Base-by-base conservation (phyloP, 495 filamentous ascomycete genomes). In the Neurospora sp. region DNA sequence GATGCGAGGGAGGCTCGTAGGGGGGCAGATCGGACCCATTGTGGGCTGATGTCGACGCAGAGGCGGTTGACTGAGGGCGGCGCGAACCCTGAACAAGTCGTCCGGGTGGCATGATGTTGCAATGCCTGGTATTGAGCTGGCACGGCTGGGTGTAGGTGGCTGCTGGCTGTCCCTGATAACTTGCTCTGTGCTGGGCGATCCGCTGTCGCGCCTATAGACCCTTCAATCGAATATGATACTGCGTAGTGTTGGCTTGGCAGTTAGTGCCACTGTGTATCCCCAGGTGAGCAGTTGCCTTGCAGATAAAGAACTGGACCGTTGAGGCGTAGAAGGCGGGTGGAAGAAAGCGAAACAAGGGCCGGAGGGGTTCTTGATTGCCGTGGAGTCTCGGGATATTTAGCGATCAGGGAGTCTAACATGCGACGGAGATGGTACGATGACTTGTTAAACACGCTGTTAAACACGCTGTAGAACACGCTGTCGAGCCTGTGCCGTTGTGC, bases 1-100 rank as follows among this genome's bases (percentile, higher is more conserved):
- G 85, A 40, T 82, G 85, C 20, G 83, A 75, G 14, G 86, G 89
- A 1, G 86, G 77, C 74, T 92, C 84, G 79, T 93, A 92, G 9
- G 82, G 76, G 4, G 90, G 90, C 10, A 91, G 80, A 0, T 82
- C 77, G 14, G 81, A 77, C 38, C 78, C 73, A 31, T 70, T 71
- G 27, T 72, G 48, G 39, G 48, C 69, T 69, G 75, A 68, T 16
- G 20, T 38, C 18, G 61, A 61, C 37, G 59, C 59, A 11, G 41
- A 27, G 3, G 37, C 59, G 0, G 73, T 9, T 38, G 70, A 12
- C 41, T 48, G 48, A 8, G 46, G 71, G 35, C 71, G 72, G 61
- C 46, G 72, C 66, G 69, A 69, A 40, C 70, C 71, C 39, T 75
- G 77, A n/a, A 76, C 72, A n/a, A 76, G 73, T 40, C 72, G 73